A percentile compares a stretch with the other conserved stretches of the same genome.
Conservation (phyloP, 352 stramenopile genomes). For the Phytophthora colocasiae region DNA sequence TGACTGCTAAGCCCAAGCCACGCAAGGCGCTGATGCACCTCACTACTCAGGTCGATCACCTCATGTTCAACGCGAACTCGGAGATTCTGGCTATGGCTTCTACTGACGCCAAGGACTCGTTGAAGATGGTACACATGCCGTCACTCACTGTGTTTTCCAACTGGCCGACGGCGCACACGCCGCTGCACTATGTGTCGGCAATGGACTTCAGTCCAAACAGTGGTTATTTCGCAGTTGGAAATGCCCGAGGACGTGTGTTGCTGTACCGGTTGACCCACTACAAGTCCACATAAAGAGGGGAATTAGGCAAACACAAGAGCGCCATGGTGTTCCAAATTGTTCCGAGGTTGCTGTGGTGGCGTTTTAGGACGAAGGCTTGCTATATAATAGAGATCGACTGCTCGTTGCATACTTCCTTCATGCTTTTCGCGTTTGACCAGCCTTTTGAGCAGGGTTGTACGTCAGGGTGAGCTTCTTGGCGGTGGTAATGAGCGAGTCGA, state of each 20-base stretch:
- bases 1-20: constrained; percentile 65
- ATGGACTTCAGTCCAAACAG: constrained; percentile 97
- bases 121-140: constrained; percentile 97
- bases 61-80: constrained; percentile 94
- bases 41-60: constrained; percentile 89
- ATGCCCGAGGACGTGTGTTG: constrained; percentile 96
- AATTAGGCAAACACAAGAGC: constrained; percentile 26
- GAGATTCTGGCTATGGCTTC: constrained; percentile 96
- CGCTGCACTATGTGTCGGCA: constrained; percentile 96
- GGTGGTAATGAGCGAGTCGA: constrained; percentile 68
- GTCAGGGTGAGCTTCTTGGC: constrained; percentile 67
- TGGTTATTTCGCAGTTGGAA: constrained; percentile 95
- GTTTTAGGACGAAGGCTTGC: constrained; percentile 37
- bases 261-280: constrained; percentile 97
- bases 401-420: constrained; percentile 31
- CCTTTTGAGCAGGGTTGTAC: constrained; percentile 38
- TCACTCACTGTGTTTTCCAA: constrained; percentile 97
- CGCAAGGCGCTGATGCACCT: constrained; percentile 98
- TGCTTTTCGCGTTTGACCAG: constrained; percentile 12
- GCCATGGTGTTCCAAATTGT: constrained; percentile 17
- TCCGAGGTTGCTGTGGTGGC: constrained; percentile 18
- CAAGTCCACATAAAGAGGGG: constrained; percentile 73
- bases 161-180: constrained; percentile 97
- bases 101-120: constrained; percentile 90
- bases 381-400: constrained; percentile 54